Conservation (phyloP, 345 rosid species). For the Bretschneidera sinensis region DNA sequence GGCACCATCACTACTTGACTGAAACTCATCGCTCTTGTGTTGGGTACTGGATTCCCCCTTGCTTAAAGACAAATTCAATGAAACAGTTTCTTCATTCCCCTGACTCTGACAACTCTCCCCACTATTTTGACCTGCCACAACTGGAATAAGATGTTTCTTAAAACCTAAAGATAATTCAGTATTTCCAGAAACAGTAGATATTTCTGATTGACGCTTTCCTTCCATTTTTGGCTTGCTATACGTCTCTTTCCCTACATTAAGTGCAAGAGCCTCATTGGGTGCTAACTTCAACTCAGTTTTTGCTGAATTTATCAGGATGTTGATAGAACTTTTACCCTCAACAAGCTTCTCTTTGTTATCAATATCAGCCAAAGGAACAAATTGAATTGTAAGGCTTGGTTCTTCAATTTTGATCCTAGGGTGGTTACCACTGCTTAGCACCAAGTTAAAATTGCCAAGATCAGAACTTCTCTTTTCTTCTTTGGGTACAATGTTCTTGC, state of each 20-base stretch:
- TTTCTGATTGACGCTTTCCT: constrained; percentile 22
- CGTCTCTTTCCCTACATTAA: constrained; percentile 18
- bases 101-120: constrained; percentile 21
- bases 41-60: constrained; percentile 29
- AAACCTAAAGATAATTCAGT: constrained; percentile 32
- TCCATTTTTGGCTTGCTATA: constrained; percentile 19
- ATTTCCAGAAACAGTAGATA: constrained; percentile 22
- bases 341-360: constrained; percentile 20
- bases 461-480: constrained; percentile 16
- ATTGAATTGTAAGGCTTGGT: constrained; percentile 12
- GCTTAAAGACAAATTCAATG: constrained; percentile 50
- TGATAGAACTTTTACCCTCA: constrained; percentile 20
- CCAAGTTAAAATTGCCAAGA: constrained; percentile 8
- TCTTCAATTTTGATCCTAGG: constrained; percentile 34
- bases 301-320: constrained; percentile 7
- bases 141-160: constrained; percentile 13
- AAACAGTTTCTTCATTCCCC: constrained; percentile 26
- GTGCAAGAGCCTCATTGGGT: constrained; percentile 18
- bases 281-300: constrained; percentile 30
- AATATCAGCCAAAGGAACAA: constrained; percentile 26
- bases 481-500: constrained; percentile 7
- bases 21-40: constrained; percentile 16
- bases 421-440: constrained; percentile 9
- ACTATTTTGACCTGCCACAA: constrained; percentile 20
- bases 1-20: constrained; percentile 18